Conservation (phyloP, 2,329 filamentous ascomycete genomes). For the Sporothrix variecibatus region DNA sequence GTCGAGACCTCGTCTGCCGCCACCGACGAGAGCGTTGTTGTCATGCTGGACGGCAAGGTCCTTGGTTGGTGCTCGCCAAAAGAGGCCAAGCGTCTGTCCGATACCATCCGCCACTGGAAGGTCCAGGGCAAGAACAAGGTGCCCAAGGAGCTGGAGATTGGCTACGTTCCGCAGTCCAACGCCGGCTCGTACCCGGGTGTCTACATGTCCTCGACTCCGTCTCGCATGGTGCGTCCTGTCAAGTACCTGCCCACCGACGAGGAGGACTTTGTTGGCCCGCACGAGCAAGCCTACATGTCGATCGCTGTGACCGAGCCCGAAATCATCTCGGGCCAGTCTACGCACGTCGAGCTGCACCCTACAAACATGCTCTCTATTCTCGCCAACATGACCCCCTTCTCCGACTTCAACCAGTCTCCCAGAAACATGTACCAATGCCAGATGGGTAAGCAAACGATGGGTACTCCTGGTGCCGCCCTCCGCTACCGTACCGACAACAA, state of each 20-base stretch:
- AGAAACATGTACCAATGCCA: slow-evolving; percentile 99
- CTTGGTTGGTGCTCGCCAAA: slow-evolving; percentile 87
- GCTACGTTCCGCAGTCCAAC: slow-evolving; percentile 82
- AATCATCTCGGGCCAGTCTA: slow-evolving; percentile 82
- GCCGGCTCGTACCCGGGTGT: slow-evolving; percentile 96
- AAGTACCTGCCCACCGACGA: slow-evolving; percentile 88
- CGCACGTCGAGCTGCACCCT: slow-evolving; percentile 90
- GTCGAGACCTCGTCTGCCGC: slow-evolving; percentile 74
- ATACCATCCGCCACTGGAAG: slow-evolving; percentile 93
- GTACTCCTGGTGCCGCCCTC: slow-evolving; percentile 84
- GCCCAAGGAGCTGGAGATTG: slow-evolving; percentile 84
- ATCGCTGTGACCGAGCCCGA: slow-evolving; percentile 91
- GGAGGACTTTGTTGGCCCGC: slow-evolving; percentile 84
- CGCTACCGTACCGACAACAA: slow-evolving; percentile 96
- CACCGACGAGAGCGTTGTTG: slow-evolving; percentile 78
- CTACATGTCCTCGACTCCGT: slow-evolving; percentile 84
- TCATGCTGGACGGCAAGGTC: slow-evolving; percentile 88
- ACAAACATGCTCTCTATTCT: slow-evolving; percentile 97
- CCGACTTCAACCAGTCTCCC: slow-evolving; percentile 97
- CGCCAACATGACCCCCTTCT: slow-evolving; percentile 98
- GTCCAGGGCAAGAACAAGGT: slow-evolving; percentile 81
- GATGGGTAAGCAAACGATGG: slow-evolving; percentile 99
- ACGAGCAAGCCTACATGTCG: slow-evolving; percentile 98
- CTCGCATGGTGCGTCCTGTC: slow-evolving; percentile 86
- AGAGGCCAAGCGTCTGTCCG: slow-evolving; percentile 77